phyloP scores from a whole-genome alignment of 371 early-diverging fungal genomes.

The Mortierella polycephala region DNA sequence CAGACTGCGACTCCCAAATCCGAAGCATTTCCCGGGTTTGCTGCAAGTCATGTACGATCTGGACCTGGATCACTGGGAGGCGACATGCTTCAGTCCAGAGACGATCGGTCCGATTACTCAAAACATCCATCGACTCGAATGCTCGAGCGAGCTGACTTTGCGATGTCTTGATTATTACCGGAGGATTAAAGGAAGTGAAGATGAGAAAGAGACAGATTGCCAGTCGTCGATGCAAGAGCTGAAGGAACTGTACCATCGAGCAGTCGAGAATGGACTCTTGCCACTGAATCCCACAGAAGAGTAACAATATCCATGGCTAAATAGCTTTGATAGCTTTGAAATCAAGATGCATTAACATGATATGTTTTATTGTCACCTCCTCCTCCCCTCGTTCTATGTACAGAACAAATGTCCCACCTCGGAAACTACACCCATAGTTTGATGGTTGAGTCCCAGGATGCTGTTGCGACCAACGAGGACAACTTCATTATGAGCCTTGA shows the following conservation, averaged over 20 bases:
- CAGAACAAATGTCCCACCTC: too few species aligned
- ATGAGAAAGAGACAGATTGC: background rate
- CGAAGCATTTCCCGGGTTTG: conserved; percentile 20
- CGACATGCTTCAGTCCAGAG: conserved; percentile 3
- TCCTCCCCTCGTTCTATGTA: background rate
- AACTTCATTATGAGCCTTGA: conserved; percentile 92
- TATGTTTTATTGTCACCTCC: background rate
- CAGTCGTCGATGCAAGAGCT: conserved; percentile 6
- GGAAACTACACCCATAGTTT: conserved; percentile 85
- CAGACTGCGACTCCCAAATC: conserved; percentile 13
- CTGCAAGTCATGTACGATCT: conserved; percentile 23
- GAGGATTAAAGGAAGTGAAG: background rate
- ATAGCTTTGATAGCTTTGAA: background rate
- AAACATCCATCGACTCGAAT: conserved; percentile 26
- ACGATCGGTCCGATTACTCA: conserved; percentile 18
- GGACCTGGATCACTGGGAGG: conserved; percentile 18
- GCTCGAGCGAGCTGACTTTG: conserved; percentile 3
- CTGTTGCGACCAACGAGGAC: conserved; percentile 93
- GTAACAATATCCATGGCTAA: background rate
- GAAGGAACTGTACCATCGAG: conserved; percentile 2
- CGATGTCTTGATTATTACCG: conserved; percentile 30
- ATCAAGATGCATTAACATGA: background rate
- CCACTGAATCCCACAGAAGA: background rate
- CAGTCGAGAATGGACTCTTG: conserved; percentile 10
- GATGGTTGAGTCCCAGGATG: conserved; percentile 96